Evolutionary conservation across 2,329 filamentous ascomycete genomes (phyloP), one percentile per base, ranked within the genome.

Genomic region (Penicillium sp.): DNA sequence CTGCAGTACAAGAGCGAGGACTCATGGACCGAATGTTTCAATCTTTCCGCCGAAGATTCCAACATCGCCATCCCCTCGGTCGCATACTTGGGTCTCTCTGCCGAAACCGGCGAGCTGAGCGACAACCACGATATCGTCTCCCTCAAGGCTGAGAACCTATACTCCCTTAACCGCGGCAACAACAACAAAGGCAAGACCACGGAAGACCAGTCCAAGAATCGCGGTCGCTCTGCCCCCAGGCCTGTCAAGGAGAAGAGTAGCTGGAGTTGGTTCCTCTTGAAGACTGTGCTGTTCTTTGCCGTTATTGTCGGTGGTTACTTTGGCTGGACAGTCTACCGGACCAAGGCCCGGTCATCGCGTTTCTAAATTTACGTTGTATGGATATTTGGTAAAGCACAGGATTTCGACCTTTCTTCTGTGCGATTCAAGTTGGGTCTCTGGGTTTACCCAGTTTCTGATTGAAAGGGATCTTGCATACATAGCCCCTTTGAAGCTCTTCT

Each of bases 61-160:
- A 88, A 89, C 32, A 81, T 87, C 67, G 87, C 89, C 67, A 88
- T 99, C 63, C 94, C 94, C n/a, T 79, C 81, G 10, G 82, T 86
- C 52, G 78, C 83, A 29, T 88, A 87, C 72, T 76, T 88, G 6
- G 85, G 85, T 61, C 85, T 88, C 77, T 82, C 75, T 24, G 78
- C 77, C 5, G 93, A 97, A 80, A 97, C 94, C 16, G 94, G 94
- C 70, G 93, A 99, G 79, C 85, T 99, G 63, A 91, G 87, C 76
- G 94, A 99, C 78, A 96, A 96, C 81, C 93, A 97, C 81, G 94
- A 99, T 77, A 95, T 99, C 74, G 86, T 97, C 72, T 89, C 86
- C 49, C 84, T 99, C 67, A 81, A 86, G 61, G 88, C 93, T 55
- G 89, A 89, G 80, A 99, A 97, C 75, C 80, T 99, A 60, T 97